phyloP scores from a whole-genome alignment of 305 asterid species.

The Fraxinus paxiana region DNA sequence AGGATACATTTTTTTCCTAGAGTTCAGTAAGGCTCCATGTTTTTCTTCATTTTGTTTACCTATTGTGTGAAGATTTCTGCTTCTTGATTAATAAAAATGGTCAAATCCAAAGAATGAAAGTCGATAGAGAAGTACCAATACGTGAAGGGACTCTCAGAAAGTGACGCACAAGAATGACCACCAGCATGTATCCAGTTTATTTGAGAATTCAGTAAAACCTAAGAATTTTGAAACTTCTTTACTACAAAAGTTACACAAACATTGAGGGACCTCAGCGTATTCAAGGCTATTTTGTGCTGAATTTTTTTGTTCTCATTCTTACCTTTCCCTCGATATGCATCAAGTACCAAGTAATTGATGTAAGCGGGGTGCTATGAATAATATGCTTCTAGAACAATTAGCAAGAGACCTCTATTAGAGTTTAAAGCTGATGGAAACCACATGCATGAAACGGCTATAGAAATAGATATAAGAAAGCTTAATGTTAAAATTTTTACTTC shows the following conservation, averaged over 20 bases:
- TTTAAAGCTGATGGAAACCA: not conserved
- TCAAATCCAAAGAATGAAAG: not conserved
- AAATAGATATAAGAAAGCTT: not conserved
- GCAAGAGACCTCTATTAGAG: not conserved
- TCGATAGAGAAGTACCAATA: not conserved
- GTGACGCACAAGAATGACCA: not conserved
- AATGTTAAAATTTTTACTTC: not conserved
- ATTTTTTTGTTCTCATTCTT: not conserved
- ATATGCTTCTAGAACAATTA: slow-evolving; percentile 8
- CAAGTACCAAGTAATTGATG: not conserved
- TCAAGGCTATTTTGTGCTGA: not conserved
- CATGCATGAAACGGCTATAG: slow-evolving; percentile 1
- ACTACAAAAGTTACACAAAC: not conserved
- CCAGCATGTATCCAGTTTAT: not conserved
- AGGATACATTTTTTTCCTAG: not conserved
- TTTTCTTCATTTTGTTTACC: not conserved
- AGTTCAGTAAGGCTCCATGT: not conserved
- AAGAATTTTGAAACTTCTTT: not conserved
- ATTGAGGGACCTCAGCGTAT: not conserved
- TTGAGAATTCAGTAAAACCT: not conserved
- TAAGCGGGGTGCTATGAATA: not conserved
- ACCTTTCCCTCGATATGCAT: not conserved
- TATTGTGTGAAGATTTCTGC: not conserved
- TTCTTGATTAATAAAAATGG: not conserved
- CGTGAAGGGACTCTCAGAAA: not conserved